These are phyloP conservation scores for Microdochium trichocladiopsis DNA, from an alignment of 2,329 filamentous ascomycete genomes.

Conservation along the genomic window DNA sequence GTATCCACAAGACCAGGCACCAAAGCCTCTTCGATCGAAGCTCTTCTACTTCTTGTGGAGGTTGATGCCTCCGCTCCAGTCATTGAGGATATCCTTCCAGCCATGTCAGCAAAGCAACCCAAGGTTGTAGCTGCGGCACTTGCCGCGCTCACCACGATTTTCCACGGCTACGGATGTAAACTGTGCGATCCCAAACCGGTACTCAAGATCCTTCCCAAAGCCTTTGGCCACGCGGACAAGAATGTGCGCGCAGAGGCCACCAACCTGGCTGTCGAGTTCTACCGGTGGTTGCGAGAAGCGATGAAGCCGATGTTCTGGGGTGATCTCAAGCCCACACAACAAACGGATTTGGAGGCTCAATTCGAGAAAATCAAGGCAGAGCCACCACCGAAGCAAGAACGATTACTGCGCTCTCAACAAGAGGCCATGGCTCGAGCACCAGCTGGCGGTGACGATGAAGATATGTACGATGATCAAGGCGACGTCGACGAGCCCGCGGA, in stretches of 20 bases:
- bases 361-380: slow-evolving; percentile 93
- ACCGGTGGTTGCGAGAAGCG: slow-evolving; percentile 92
- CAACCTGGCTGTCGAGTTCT: slow-evolving; percentile 85
- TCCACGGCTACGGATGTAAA: slow-evolving; percentile 92
- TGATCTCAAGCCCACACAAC: slow-evolving; percentile 91
- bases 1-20: slow-evolving; percentile 81
- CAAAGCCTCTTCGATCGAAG: slow-evolving; percentile 81
- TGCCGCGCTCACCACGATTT: slow-evolving; percentile 70
- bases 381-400: slow-evolving; percentile 79
- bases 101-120: slow-evolving; percentile 79
- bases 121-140: slow-evolving; percentile 66
- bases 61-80: slow-evolving; percentile 79
- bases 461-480: slow-evolving; percentile 49
- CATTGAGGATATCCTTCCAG: slow-evolving; percentile 82
- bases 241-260: slow-evolving; percentile 94
- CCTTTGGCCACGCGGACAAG: slow-evolving; percentile 94
- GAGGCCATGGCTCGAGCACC: slow-evolving; percentile 69
- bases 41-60: slow-evolving; percentile 82
- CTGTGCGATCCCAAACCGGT: slow-evolving; percentile 88
- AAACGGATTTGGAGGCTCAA: slow-evolving; percentile 84
- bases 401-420: slow-evolving; percentile 83
- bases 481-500: slow-evolving; percentile 59
- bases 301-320: slow-evolving; percentile 99
- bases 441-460: slow-evolving; percentile 48
- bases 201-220: slow-evolving; percentile 80